Conservation (phyloP, 2,329 filamentous ascomycete species). For the Calonectria multiphialidica region DNA sequence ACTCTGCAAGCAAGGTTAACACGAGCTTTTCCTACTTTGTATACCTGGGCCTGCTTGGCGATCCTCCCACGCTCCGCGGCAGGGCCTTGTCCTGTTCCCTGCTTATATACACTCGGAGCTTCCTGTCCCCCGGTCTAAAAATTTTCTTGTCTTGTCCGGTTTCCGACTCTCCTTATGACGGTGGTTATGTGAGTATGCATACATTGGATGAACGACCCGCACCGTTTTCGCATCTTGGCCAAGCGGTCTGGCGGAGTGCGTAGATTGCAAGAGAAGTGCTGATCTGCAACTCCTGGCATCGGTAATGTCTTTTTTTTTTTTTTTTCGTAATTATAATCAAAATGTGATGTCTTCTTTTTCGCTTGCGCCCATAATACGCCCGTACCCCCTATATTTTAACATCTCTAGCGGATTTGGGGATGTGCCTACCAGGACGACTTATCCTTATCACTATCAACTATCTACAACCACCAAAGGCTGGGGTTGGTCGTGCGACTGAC, state of each 20-base stretch:
- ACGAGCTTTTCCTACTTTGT: conserved; percentile 15
- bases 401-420: too few species aligned
- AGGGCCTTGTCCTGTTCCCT: not conserved
- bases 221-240: not conserved
- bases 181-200: not conserved
- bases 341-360: too few species aligned
- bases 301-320: too few species aligned
- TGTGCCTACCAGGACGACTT: not conserved
- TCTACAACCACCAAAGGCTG: not conserved
- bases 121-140: too few species aligned
- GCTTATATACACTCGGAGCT: not conserved
- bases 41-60: not conserved
- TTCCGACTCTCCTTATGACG: not conserved
- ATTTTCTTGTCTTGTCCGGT: too few species aligned
- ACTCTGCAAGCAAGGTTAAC: conserved; percentile 11
- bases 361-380: too few species aligned
- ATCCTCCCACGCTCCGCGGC: not conserved
- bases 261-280: not conserved
- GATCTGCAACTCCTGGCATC: not conserved
- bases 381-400: too few species aligned
- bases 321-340: too few species aligned
- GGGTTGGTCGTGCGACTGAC: not conserved
- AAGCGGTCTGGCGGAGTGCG: not conserved
- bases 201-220: too few species aligned
- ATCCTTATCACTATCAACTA: not conserved